Evolutionary conservation across 163 green algal species (phyloP).

Genomic region (Volvox carteri): DNA sequence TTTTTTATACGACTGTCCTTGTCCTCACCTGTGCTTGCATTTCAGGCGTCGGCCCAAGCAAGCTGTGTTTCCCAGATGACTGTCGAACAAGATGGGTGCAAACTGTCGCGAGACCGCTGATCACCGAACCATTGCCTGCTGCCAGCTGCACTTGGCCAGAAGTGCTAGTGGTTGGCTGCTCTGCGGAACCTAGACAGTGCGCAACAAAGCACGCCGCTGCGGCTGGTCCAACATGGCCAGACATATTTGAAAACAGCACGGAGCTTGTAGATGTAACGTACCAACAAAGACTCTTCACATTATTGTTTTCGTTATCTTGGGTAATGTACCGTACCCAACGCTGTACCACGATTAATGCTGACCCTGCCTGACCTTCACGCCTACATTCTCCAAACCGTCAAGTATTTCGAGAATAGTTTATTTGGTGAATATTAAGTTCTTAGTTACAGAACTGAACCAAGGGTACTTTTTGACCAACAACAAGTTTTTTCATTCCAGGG

Average conservation of each 20-base stretch:
- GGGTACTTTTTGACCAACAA: too few relatives aligned
- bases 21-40: slow-evolving; percentile 39
- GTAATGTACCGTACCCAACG: too few relatives aligned
- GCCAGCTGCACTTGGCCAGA: slow-evolving; percentile 31
- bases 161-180: slow-evolving; percentile 15
- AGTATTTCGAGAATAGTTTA: too few relatives aligned
- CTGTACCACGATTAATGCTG: too few relatives aligned
- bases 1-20: too few relatives aligned
- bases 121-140: not conserved
- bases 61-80: not conserved
- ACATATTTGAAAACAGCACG: not conserved
- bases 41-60: slow-evolving; percentile 7
- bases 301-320: too few relatives aligned
- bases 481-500: too few relatives aligned
- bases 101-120: slow-evolving; percentile 20
- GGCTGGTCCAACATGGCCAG: not conserved
- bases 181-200: not conserved
- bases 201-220: slow-evolving; percentile 29
- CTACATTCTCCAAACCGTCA: too few relatives aligned
- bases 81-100: slow-evolving; percentile 6
- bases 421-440: too few relatives aligned
- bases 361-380: too few relatives aligned
- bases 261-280: not conserved
- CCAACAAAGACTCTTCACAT: too few relatives aligned
- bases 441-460: too few relatives aligned